A percentile compares a stretch with the other conserved stretches of the same genome.
Conservation (phyloP, 2,329 filamentous ascomycete species). For the Escovopsis weberi region DNA sequence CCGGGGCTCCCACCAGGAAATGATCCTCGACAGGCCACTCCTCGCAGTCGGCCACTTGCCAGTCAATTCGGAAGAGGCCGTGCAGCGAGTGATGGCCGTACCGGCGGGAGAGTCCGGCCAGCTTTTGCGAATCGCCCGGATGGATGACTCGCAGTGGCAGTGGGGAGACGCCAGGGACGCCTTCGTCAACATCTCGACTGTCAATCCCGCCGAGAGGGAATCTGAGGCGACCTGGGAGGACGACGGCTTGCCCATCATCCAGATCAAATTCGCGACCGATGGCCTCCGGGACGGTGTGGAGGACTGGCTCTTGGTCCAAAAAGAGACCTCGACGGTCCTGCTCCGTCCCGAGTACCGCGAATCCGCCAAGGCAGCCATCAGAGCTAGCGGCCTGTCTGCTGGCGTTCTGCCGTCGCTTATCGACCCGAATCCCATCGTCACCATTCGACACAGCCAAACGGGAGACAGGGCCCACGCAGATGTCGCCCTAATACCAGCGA, state of each 20-base stretch:
- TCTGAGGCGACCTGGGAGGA: conserved; percentile 40
- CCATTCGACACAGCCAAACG: conserved; percentile 35
- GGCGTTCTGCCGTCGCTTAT: conserved; percentile 33
- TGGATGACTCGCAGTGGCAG: conserved; percentile 36
- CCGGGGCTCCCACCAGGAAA: conserved; percentile 12
- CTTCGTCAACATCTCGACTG: conserved; percentile 30
- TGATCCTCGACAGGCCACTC: conserved; percentile 16
- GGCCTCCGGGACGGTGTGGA: conserved; percentile 19
- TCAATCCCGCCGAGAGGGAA: conserved; percentile 27
- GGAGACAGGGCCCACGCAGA: conserved; percentile 45
- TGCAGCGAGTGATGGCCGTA: conserved; percentile 28
- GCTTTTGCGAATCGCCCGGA: conserved; percentile 37
- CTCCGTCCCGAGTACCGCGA: conserved; percentile 34
- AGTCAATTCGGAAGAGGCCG: conserved; percentile 9
- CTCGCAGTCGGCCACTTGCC: conserved; percentile 43
- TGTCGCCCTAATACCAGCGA: conserved; percentile 46
- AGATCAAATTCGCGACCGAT: conserved; percentile 34
- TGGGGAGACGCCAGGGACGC: conserved; percentile 34
- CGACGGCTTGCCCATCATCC: conserved; percentile 33
- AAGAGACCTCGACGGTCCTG: conserved; percentile 34
- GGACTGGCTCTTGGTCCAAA: conserved; percentile 41
- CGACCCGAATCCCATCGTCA: conserved; percentile 38
- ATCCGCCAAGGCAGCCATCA: neutral
- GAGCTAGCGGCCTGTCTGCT: conserved; percentile 1
- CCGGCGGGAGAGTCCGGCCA: conserved; percentile 43